A percentile compares a stretch with the other conserved stretches of the same genome.
Evolutionary conservation across 495 filamentous ascomycete genomes (phyloP).

Genomic region (Penicillium robsamsonii): DNA sequence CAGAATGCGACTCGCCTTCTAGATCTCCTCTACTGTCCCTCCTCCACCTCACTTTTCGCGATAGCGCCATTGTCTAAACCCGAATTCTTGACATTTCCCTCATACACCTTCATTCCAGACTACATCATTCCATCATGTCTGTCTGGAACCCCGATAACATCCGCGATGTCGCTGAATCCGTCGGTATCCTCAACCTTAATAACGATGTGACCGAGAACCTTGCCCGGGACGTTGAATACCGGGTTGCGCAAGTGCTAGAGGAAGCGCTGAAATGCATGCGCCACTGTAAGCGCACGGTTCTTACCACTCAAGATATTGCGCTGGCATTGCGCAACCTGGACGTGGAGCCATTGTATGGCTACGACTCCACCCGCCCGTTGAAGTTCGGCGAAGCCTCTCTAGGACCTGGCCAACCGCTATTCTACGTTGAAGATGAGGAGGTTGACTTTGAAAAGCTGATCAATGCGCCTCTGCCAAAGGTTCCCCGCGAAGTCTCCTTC

Average conservation of each 20-base stretch:
- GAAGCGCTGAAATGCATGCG: slow-evolving; percentile 96
- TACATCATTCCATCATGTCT: slow-evolving; percentile 37
- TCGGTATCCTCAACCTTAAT: slow-evolving; percentile 74
- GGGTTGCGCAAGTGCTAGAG: slow-evolving; percentile 84
- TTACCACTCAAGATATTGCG: slow-evolving; percentile 82
- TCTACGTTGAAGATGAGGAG: slow-evolving; percentile 98
- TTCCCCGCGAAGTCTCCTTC: slow-evolving; percentile 88
- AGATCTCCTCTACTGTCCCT: background rate
- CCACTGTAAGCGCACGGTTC: slow-evolving; percentile 73
- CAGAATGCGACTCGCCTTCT: slow-evolving; percentile 21
- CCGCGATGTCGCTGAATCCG: slow-evolving; percentile 89
- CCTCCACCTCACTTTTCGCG: slow-evolving; percentile 2
- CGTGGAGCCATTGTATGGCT: slow-evolving; percentile 93
- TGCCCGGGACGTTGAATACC: slow-evolving; percentile 91
- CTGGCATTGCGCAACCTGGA: slow-evolving; percentile 81
- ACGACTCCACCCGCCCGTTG: slow-evolving; percentile 82
- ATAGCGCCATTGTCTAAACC: slow-evolving; percentile 4
- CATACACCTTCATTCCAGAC: slow-evolving; percentile 16
- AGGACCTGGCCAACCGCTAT: slow-evolving; percentile 91
- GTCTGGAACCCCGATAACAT: slow-evolving; percentile 98
- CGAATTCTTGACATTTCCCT: background rate
- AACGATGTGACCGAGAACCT: slow-evolving; percentile 83
- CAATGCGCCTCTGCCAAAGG: slow-evolving; percentile 90
- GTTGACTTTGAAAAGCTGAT: slow-evolving; percentile 98
- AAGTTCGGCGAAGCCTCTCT: slow-evolving; percentile 91